These are phyloP conservation scores for Cornus controversa DNA, from an alignment of 148 eudicot genomes.

Conservation along the genomic window DNA sequence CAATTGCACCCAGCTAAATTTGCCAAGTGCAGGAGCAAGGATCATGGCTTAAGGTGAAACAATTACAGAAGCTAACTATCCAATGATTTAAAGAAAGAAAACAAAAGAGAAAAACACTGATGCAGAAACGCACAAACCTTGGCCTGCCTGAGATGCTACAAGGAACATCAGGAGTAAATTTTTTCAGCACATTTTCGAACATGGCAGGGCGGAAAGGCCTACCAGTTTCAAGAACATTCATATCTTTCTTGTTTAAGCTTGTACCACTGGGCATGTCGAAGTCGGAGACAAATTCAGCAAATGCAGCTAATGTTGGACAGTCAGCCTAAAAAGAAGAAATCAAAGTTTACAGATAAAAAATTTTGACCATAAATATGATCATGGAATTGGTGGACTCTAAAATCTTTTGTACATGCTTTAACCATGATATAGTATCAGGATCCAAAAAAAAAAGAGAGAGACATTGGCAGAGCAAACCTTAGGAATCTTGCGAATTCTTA, in stretches of 20 bases:
- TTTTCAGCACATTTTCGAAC: slow-evolving; percentile 78
- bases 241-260: slow-evolving; percentile 55
- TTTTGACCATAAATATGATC: too few relatives aligned
- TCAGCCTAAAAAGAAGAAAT: slow-evolving; percentile 41
- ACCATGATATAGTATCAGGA: neutral
- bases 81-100: neutral
- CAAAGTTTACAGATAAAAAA: neutral
- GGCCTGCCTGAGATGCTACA: slow-evolving; percentile 75
- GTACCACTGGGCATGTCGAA: slow-evolving; percentile 56
- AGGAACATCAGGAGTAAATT: slow-evolving; percentile 83
- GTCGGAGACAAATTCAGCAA: slow-evolving; percentile 61
- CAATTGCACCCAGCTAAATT: slow-evolving; percentile 4
- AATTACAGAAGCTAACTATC: neutral
- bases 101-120: neutral
- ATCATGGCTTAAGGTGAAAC: slow-evolving; percentile 8
- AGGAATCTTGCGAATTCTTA: slow-evolving; percentile 59
- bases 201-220: slow-evolving; percentile 74
- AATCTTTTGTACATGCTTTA: neutral
- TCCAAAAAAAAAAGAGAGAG: neutral
- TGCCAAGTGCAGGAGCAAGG: neutral
- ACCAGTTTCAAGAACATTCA: slow-evolving; percentile 53
- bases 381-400: too few relatives aligned
- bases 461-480: slow-evolving; percentile 42
- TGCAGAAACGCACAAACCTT: slow-evolving; percentile 42
- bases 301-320: slow-evolving; percentile 78